Base-by-base conservation (phyloP, 2,329 filamentous ascomycete species). In the Alternaria sp. region DNA sequence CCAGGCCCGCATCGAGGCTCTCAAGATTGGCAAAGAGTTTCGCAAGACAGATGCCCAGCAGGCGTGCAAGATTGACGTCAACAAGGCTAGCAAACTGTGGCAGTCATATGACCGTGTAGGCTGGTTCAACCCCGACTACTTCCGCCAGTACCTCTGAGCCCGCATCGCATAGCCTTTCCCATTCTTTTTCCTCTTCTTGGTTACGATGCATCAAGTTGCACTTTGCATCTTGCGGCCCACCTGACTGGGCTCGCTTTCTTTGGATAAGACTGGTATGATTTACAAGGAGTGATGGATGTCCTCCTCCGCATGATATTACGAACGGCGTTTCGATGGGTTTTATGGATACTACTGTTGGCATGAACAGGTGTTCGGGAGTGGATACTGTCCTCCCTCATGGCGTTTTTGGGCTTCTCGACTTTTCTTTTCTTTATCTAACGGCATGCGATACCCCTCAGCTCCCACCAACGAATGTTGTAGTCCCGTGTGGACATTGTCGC, bases 31-130 rank as follows among this genome's bases (percentile, higher is more conserved):
- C 76, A 96, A 96, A 80, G 92, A 94, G 74, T 97, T 97, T 79
- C 90, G 93, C 78, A 97, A 97, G 87, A 98, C 95, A 1, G 93
- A 97, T 77, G 93, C 94, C 6, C 95, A 98, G 80, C 92, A 97
- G 79, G 93, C 93, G n/a, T 97, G 93, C 86, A 96, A 96, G 84
- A 97, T 97, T 68, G 95, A 98, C 74, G 95, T 98, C 78, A 97
- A 97, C 85, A 98, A 97, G 84, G 93, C 94, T 4, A 96, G 93
- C 69, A 95, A 95, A 80, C 85, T 98, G 50, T 97, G 93, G 92
- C 90, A 89, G 41, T 93, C 93, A 6, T 98, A 93, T 76, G 92
- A 97, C 54, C 90, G 89, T 72, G 92, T 96, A 41, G 92, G 91
- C 71, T 97, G 94, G 93, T 89, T 97, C 67, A 85, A 91, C 45